Percentiles rank a stretch among this genome's conserved stretches.
phyloP scores from a whole-genome alignment of 805 yeast species.

The Nakazawaea pomicola region DNA sequence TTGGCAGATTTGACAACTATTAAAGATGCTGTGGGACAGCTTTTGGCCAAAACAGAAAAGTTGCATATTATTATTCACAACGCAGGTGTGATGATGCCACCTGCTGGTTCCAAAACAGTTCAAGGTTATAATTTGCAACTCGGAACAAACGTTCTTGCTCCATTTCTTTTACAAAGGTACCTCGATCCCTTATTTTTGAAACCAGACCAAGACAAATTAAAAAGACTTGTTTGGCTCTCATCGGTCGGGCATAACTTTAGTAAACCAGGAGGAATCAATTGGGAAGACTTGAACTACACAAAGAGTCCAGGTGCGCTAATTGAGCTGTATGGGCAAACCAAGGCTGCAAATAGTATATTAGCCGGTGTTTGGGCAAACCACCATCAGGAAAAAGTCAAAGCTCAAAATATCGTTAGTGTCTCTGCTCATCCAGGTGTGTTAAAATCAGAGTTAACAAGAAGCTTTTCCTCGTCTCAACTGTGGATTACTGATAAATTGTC shows the following conservation, averaged over 20 bases:
- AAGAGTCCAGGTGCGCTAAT: background rate
- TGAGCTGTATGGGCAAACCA: conserved; percentile 31
- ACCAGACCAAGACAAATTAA: conserved; percentile 18
- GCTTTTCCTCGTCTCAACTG: background rate
- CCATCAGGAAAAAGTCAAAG: conserved; percentile 19
- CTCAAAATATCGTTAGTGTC: conserved; percentile 26
- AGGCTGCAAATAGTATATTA: conserved; percentile 30
- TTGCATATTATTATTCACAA: conserved; percentile 36
- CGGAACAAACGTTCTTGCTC: conserved; percentile 43
- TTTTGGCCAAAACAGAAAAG: conserved; percentile 21
- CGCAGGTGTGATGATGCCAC: conserved; percentile 41
- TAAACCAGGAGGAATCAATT: conserved; percentile 17
- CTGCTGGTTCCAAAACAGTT: conserved; percentile 30
- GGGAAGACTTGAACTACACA: background rate
- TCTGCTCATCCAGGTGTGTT: conserved; percentile 33
- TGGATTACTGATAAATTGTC: conserved; percentile 4
- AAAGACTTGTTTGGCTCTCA: conserved; percentile 40
- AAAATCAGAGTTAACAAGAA: conserved; percentile 4
- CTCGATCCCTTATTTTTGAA: conserved; percentile 32
- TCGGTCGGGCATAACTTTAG: conserved; percentile 31
- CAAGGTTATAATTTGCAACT: conserved; percentile 43
- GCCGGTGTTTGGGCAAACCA: conserved; percentile 30
- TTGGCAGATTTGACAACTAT: conserved; percentile 38
- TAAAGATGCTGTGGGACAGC: conserved; percentile 29
- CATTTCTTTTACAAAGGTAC: conserved; percentile 35